These are phyloP conservation scores for Rheum nobile DNA, from an alignment of 148 eudicot species.

Conservation along the genomic window DNA sequence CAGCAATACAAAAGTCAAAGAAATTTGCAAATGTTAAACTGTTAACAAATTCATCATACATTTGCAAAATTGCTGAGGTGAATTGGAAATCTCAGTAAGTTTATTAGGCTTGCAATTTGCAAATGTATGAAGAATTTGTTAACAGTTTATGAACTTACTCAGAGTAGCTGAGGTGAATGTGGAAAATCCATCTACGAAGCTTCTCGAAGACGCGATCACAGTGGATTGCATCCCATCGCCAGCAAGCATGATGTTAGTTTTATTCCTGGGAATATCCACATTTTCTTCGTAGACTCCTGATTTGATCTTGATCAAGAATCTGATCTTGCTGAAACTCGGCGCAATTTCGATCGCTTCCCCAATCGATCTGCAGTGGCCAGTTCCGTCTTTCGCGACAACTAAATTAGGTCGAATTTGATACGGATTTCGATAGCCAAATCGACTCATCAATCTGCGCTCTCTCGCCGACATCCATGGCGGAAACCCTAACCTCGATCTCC, in stretches of 20 bases:
- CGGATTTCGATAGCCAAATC: neutral
- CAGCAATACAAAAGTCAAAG: no score
- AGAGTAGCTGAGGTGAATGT: slow-evolving; percentile 52
- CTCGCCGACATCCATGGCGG: slow-evolving; percentile 22
- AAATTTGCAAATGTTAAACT: no score
- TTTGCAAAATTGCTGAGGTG: neutral
- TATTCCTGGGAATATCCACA: slow-evolving; percentile 42
- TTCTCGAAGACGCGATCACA: slow-evolving; percentile 40
- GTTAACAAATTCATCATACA: no score
- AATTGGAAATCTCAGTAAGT: neutral
- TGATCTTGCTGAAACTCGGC: slow-evolving; percentile 30
- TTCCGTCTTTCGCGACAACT: slow-evolving; percentile 39
- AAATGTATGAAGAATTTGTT: no score
- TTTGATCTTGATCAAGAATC: slow-evolving; percentile 41
- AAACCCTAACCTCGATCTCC: slow-evolving; percentile 7
- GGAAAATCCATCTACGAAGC: slow-evolving; percentile 45
- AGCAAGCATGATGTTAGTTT: slow-evolving; percentile 40
- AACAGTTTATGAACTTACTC: slow-evolving; percentile 20
- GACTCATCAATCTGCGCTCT: slow-evolving; percentile 22
- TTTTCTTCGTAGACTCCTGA: slow-evolving; percentile 46
- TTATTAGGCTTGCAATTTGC: no score
- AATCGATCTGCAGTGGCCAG: slow-evolving; percentile 28
- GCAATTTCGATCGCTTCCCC: slow-evolving; percentile 39
- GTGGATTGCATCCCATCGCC: slow-evolving; percentile 60
- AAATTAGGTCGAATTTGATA: slow-evolving; percentile 15